Conservation (phyloP, 495 filamentous ascomycete genomes). For the Glarea lozoyensis region DNA sequence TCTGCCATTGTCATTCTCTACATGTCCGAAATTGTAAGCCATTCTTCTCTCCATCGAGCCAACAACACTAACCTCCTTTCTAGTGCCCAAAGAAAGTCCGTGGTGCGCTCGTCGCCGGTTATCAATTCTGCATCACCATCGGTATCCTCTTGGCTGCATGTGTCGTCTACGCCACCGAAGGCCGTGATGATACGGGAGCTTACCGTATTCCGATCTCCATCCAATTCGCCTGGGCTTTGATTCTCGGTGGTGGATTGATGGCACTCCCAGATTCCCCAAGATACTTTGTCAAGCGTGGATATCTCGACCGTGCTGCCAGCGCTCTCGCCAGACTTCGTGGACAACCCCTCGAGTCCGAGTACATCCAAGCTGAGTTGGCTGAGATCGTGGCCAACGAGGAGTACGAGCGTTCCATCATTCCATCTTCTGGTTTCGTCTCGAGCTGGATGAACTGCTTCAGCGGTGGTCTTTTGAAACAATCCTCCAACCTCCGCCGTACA, state of each 20-base stretch:
- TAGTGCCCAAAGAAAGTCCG: slow-evolving; percentile 49
- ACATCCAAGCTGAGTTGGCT: slow-evolving; percentile 56
- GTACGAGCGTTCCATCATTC: slow-evolving; percentile 49
- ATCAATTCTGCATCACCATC: slow-evolving; percentile 66
- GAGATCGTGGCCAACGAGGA: slow-evolving; percentile 71
- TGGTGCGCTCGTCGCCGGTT: slow-evolving; percentile 58
- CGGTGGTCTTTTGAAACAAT: slow-evolving; percentile 36
- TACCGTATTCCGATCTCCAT: slow-evolving; percentile 64
- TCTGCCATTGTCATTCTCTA: slow-evolving; percentile 51
- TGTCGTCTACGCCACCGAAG: slow-evolving; percentile 58
- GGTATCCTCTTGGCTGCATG: slow-evolving; percentile 64
- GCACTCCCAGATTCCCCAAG: slow-evolving; percentile 78
- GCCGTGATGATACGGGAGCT: slow-evolving; percentile 51
- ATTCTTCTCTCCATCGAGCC: not conserved
- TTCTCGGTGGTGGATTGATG: slow-evolving; percentile 58
- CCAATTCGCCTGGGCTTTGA: slow-evolving; percentile 58
- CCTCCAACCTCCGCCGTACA: slow-evolving; percentile 39
- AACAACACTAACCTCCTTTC: not conserved
- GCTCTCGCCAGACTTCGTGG: slow-evolving; percentile 60
- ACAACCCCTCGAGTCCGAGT: slow-evolving; percentile 51
- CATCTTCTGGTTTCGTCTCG: slow-evolving; percentile 47
- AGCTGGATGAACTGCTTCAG: slow-evolving; percentile 61
- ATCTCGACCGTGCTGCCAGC: slow-evolving; percentile 53
- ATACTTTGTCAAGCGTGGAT: slow-evolving; percentile 65
- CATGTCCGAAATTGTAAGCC: slow-evolving; percentile 47